Conservation (phyloP, 441 rosid species). For the Aleurites moluccanus region DNA sequence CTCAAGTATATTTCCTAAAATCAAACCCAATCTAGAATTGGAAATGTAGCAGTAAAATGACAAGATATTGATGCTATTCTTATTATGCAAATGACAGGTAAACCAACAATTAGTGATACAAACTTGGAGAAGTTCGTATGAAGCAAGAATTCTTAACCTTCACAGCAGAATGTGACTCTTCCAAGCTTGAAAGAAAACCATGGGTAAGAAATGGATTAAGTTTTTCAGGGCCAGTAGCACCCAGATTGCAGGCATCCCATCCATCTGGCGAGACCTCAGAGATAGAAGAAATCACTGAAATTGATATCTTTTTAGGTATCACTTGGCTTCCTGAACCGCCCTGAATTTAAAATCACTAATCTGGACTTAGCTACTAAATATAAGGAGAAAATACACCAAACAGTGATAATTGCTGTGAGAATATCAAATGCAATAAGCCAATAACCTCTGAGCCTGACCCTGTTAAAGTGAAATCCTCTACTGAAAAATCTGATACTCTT, state of each 20-base stretch:
- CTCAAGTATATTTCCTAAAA: neutral
- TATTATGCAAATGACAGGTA: neutral
- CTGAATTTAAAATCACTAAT: slow-evolving; percentile 33
- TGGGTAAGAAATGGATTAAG: slow-evolving; percentile 81
- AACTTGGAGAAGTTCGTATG: neutral
- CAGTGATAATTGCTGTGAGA: neutral
- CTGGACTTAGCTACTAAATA: slow-evolving; percentile 17
- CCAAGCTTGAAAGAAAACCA: slow-evolving; percentile 84
- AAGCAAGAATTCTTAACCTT: slow-evolving; percentile 48
- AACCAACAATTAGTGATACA: neutral
- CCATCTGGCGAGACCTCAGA: slow-evolving; percentile 57
- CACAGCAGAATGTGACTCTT: slow-evolving; percentile 65
- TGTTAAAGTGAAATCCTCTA: slow-evolving; percentile 49
- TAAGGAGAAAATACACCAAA: neutral
- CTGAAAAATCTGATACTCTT: slow-evolving; percentile 46
- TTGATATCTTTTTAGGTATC: slow-evolving; percentile 41
- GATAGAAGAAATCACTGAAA: slow-evolving; percentile 71
- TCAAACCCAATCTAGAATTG: neutral
- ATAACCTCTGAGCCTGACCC: slow-evolving; percentile 61
- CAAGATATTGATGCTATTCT: neutral
- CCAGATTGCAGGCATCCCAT: slow-evolving; percentile 88
- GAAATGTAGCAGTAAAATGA: no score
- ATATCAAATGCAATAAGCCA: slow-evolving; percentile 28
- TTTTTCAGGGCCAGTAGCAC: slow-evolving; percentile 60
- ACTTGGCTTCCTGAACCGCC: slow-evolving; percentile 31